Evolutionary conservation across 2,329 filamentous ascomycete genomes (phyloP), one percentile per base, ranked within the genome.

Genomic region (Byssothecium circinans): DNA sequence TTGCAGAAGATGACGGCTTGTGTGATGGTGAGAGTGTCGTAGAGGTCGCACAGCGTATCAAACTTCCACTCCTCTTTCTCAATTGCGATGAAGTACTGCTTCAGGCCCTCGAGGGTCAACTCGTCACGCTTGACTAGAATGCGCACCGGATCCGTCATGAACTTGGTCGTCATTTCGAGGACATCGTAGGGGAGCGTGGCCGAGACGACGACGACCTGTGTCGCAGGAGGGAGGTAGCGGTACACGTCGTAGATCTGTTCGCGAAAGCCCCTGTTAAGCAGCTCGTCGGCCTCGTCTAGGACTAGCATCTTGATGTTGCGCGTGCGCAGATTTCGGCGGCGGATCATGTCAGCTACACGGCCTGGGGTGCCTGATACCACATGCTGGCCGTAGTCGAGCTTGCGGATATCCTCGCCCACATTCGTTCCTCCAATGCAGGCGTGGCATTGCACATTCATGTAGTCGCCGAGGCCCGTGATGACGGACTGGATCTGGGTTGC

Each of bases 21-120:
- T 14, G 94, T 97, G 68, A 99, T 97, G 45, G 94, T 99, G 36
- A 99, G 82, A 11, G 94, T 97, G 72, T 99, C 94, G 81, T 99
- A 99, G 48, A 99, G 86, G 76, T 99, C 94, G 74, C 91, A 97
- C 4, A 99, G 85, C 2, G 94, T 99, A 72, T 99, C 94, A 62
- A 99, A 96, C 74, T 99, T 99, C 94, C 94, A 99, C 71, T 97
- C 94, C 74, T 99, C 94, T 79, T 96, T 97, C 75, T 99, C 94
- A 17, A 97, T 94, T 1, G 94, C 94, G 64, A 99, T 97, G 71
- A 96, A 99, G 79, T 96, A 99, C 73, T 99, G 94, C 78, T 97
- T 97, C 42, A 99, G 81, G 48, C 94, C 94, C 76, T 97, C 94
- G 41, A 99, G 84, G 2, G 94, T 99, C 79, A 99, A 78, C 73